A percentile compares a stretch with the other conserved stretches of the same genome.
Conservation (phyloP, 345 rosid genomes). For the Jatropha curcas region DNA sequence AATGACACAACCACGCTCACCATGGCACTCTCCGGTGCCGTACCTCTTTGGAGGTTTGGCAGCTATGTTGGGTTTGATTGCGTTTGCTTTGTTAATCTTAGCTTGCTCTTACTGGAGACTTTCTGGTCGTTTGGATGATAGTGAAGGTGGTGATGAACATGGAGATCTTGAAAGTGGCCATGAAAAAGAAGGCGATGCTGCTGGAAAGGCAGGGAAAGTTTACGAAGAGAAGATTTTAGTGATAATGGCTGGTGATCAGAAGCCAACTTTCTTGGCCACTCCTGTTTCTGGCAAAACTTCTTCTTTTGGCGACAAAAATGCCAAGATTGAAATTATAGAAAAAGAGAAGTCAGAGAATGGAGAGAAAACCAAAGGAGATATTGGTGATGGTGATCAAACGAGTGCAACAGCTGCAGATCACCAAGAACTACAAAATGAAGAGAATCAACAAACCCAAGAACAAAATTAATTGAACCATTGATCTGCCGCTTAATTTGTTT, state of each 20-base stretch:
- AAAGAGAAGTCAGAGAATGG: slow-evolving; percentile 23
- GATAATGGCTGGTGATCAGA: slow-evolving; percentile 32
- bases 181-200: slow-evolving; percentile 1
- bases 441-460: slow-evolving; percentile 19
- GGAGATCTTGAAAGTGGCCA: slow-evolving; percentile 20
- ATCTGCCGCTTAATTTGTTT: not conserved
- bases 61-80: slow-evolving; percentile 89
- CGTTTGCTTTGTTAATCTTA: slow-evolving; percentile 79
- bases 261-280: slow-evolving; percentile 33
- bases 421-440: slow-evolving; percentile 15
- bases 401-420: not conserved
- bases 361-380: slow-evolving; percentile 43
- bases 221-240: slow-evolving; percentile 31
- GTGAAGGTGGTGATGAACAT: not conserved
- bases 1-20: slow-evolving; percentile 44
- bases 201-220: slow-evolving; percentile 2
- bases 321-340: slow-evolving; percentile 26
- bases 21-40: slow-evolving; percentile 98
- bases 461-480: slow-evolving; percentile 38
- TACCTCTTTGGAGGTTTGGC: slow-evolving; percentile 95
- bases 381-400: slow-evolving; percentile 13
- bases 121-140: slow-evolving; percentile 41
- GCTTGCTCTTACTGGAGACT: slow-evolving; percentile 97
- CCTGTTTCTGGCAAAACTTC: slow-evolving; percentile 33
- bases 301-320: slow-evolving; percentile 37